Conservation (phyloP, 495 filamentous ascomycete species). For the Annulohypoxylon bovei region DNA sequence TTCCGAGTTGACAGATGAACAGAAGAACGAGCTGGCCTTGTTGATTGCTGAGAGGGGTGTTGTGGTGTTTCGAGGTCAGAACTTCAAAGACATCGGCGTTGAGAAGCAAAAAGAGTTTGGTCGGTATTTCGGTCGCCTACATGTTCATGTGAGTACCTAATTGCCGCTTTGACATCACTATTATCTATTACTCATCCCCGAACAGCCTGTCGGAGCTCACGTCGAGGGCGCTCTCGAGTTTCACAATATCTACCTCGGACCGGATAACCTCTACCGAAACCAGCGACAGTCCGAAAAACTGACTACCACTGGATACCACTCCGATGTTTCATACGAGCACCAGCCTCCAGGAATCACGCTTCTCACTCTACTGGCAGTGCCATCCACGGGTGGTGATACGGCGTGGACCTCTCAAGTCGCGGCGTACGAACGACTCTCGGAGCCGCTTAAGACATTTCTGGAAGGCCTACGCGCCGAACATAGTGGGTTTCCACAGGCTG, state of each 20-base stretch:
- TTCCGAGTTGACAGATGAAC: conserved; percentile 69
- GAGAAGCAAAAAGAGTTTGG: conserved; percentile 73
- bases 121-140: conserved; percentile 71
- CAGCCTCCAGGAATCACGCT: conserved; percentile 83
- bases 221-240: conserved; percentile 56
- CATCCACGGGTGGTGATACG: conserved; percentile 79
- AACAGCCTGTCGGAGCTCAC: conserved; percentile 56
- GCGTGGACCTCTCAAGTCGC: conserved; percentile 79
- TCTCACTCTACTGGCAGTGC: conserved; percentile 73
- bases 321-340: conserved; percentile 74
- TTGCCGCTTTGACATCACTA: not conserved
- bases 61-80: conserved; percentile 76
- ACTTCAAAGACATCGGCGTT: conserved; percentile 68
- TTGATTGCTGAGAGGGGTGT: conserved; percentile 77
- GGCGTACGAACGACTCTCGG: conserved; percentile 75
- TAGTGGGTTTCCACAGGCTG: conserved; percentile 75
- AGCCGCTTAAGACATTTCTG: conserved; percentile 74
- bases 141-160: conserved; percentile 65
- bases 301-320: conserved; percentile 56
- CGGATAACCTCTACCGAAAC: conserved; percentile 56
- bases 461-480: conserved; percentile 77
- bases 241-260: conserved; percentile 61
- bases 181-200: not conserved
- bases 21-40: conserved; percentile 79
- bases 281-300: conserved; percentile 57